Percentiles rank a stretch among this genome's conserved stretches.
These are phyloP conservation scores for Myotisia sp. DNA, from an alignment of 2,329 filamentous ascomycete species.

Conservation along the genomic window DNA sequence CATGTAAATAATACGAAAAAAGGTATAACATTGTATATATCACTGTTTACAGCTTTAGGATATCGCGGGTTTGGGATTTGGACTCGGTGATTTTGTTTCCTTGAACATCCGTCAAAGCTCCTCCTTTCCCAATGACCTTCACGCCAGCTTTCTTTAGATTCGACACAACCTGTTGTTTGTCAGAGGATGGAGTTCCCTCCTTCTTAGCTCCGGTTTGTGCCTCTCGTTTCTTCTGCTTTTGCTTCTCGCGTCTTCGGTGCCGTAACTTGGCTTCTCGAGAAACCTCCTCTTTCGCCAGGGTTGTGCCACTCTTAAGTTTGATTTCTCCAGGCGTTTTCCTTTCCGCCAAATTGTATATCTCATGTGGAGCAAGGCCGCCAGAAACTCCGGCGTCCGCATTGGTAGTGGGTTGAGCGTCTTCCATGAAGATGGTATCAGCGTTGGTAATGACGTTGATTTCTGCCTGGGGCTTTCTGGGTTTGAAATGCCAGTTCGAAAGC, in stretches of 20 bases:
- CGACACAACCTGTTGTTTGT: slow-evolving; percentile 44
- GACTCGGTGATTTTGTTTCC: slow-evolving; percentile 52
- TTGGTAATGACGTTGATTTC: slow-evolving; percentile 76
- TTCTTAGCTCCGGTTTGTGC: slow-evolving; percentile 36
- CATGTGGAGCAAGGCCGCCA: slow-evolving; percentile 79
- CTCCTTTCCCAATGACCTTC: slow-evolving; percentile 81
- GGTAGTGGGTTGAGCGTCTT: slow-evolving; percentile 80
- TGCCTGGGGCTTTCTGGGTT: slow-evolving; percentile 70
- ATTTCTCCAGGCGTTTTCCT: slow-evolving; percentile 55
- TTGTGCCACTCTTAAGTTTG: slow-evolving; percentile 60
- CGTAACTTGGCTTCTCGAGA: slow-evolving; percentile 70
- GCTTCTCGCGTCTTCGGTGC: slow-evolving; percentile 68
- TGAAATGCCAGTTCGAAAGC: slow-evolving; percentile 88
- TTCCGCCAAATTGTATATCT: slow-evolving; percentile 74
- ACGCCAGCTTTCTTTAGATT: slow-evolving; percentile 74
- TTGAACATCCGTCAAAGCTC: slow-evolving; percentile 68
- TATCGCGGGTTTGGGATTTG: slow-evolving; percentile 17
- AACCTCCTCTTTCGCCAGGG: slow-evolving; percentile 73
- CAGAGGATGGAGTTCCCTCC: slow-evolving; percentile 30
- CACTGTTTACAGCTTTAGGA: slow-evolving; percentile 22
- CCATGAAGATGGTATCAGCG: slow-evolving; percentile 83
- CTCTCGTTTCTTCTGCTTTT: slow-evolving; percentile 46
- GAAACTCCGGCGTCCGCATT: slow-evolving; percentile 45
- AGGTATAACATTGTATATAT: neutral
- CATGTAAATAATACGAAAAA: too few species aligned